phyloP scores from a whole-genome alignment of 1,284 basidiomycete species.

The Austroboletus rostrupii region DNA sequence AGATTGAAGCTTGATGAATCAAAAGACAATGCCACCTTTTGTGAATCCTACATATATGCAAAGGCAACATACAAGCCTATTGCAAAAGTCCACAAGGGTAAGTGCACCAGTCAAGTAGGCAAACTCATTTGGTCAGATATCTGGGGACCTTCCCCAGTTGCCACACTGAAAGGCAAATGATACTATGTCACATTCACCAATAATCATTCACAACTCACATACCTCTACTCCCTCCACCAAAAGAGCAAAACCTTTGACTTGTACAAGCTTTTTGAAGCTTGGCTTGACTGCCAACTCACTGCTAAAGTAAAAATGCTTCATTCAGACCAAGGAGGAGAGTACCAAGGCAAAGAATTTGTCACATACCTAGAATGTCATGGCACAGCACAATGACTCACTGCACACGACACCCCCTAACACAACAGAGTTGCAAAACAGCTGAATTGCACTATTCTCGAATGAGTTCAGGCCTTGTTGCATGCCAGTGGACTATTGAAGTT shows the following conservation, averaged over 20 bases:
- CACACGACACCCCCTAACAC: too few species aligned
- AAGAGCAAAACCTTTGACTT: conserved; percentile 29
- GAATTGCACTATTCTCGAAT: too few species aligned
- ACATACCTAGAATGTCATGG: background rate
- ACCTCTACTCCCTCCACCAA: conserved; percentile 21
- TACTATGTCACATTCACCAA: conserved; percentile 35
- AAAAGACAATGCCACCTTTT: too few species aligned
- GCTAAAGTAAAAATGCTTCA: background rate
- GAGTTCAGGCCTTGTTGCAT: background rate
- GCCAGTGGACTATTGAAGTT: background rate
- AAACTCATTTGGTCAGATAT: too few species aligned
- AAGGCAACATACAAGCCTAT: too few species aligned
- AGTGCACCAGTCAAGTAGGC: too few species aligned
- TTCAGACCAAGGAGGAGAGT: background rate
- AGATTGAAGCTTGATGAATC: too few species aligned
- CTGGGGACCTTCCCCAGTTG: too few species aligned
- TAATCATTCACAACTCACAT: conserved; percentile 25
- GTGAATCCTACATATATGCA: too few species aligned
- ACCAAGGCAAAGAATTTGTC: background rate
- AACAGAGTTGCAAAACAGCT: too few species aligned
- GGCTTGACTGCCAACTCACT: conserved; percentile 4
- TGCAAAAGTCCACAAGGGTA: too few species aligned
- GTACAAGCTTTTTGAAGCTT: conserved; percentile 29
- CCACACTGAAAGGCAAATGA: too few species aligned
- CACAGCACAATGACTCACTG: background rate